Evolutionary conservation across 2,329 filamentous ascomycete species (phyloP).

Genomic region (Trichocomaceae sp.): DNA sequence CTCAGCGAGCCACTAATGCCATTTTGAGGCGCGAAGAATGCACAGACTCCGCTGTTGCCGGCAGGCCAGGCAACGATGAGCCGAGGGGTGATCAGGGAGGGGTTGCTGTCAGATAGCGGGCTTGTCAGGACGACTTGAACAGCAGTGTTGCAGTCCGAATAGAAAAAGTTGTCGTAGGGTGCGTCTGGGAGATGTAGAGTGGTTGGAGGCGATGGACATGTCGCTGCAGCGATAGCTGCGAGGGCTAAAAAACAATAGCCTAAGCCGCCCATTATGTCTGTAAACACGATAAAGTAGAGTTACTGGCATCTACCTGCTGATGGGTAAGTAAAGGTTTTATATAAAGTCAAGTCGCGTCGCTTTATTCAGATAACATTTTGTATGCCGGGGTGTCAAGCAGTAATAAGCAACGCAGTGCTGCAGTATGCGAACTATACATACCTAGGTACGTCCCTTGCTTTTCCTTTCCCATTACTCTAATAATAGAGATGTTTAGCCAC

Average conservation of each 20-base stretch:
- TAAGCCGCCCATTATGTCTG: background rate
- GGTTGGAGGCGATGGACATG: constrained; percentile 25
- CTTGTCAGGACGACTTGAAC: constrained; percentile 57
- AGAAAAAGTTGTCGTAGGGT: constrained; percentile 60
- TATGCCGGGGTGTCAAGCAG: no score
- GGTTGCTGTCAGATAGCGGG: constrained; percentile 48
- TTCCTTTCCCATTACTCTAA: no score
- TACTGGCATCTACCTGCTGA: no score
- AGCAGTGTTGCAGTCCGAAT: constrained; percentile 56
- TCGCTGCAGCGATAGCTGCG: background rate
- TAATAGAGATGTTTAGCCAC: no score
- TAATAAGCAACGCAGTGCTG: no score
- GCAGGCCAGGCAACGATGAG: constrained; percentile 59
- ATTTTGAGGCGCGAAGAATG: constrained; percentile 51
- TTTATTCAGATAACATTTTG: no score
- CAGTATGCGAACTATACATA: no score
- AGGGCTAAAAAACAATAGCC: background rate
- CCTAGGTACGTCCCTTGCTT: no score
- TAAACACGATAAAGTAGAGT: no score
- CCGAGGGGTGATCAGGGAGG: constrained; percentile 52
- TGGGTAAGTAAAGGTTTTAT: no score
- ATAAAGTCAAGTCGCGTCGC: no score
- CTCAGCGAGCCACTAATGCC: constrained; percentile 49
- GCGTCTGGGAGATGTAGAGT: constrained; percentile 47
- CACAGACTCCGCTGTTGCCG: constrained; percentile 55